phyloP scores from a whole-genome alignment of 495 filamentous ascomycete species.

The Cetradonia linearis region DNA sequence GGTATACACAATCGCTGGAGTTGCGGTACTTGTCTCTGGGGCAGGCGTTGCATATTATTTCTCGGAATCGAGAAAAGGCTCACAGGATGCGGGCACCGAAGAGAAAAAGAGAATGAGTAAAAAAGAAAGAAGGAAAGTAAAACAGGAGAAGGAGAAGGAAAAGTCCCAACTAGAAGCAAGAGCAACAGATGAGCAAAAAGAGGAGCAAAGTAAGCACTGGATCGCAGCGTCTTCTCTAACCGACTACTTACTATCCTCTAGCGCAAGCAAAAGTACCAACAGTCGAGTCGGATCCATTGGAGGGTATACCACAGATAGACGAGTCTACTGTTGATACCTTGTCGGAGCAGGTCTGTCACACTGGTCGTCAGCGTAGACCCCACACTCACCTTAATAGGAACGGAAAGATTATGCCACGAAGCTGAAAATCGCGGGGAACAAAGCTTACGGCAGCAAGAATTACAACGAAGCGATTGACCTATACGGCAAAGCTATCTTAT shows the following conservation, averaged over 20 bases:
- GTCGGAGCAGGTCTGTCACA: constrained; percentile 49
- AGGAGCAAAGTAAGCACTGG: constrained; percentile 16
- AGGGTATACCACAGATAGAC: constrained; percentile 77
- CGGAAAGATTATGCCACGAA: constrained; percentile 75
- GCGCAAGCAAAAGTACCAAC: constrained; percentile 39
- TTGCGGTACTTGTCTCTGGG: constrained; percentile 79
- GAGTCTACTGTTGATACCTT: constrained; percentile 63
- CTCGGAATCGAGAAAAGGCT: constrained; percentile 35
- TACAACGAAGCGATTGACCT: constrained; percentile 85
- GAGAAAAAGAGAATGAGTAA: constrained; percentile 41
- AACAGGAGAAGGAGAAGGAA: constrained; percentile 55
- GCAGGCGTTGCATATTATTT: constrained; percentile 91
- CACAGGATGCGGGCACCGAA: constrained; percentile 20
- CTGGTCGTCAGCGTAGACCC: neutral
- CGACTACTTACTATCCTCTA: constrained; percentile 27
- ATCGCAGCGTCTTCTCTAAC: neutral
- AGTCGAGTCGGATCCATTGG: constrained; percentile 48
- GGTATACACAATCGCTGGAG: constrained; percentile 91
- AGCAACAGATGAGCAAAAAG: constrained; percentile 6
- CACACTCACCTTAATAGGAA: constrained; percentile 28
- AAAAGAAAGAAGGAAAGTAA: constrained; percentile 41
- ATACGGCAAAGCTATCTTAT: constrained; percentile 90
- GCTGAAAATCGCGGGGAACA: constrained; percentile 92
- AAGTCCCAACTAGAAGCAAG: constrained; percentile 55
- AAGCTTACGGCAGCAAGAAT: constrained; percentile 86